Conservation (phyloP, 371 early-diverging fungal genomes). For the Syncephalastrum sp. region DNA sequence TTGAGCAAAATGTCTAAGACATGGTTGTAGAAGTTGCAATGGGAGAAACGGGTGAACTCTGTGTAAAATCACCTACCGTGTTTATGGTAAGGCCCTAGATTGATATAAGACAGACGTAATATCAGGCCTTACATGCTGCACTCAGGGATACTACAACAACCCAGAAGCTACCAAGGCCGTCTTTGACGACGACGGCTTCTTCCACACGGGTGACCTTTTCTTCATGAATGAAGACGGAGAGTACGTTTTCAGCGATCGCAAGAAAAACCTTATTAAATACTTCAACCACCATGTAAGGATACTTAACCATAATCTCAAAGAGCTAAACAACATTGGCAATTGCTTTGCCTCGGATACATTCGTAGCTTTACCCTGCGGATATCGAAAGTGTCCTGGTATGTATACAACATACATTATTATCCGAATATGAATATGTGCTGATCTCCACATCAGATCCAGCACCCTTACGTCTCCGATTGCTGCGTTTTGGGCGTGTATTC, state of each 20-base stretch:
- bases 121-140: no score
- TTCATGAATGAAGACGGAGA: constrained; percentile 55
- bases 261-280: constrained; percentile 72
- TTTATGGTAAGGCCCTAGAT: no score
- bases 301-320: no score
- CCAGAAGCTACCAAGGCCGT: constrained; percentile 63
- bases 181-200: constrained; percentile 62
- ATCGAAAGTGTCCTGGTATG: no score
- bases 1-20: constrained; percentile 38
- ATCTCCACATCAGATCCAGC: no score
- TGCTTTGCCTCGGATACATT: no score
- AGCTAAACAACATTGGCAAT: no score
- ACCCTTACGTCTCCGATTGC: constrained; percentile 61
- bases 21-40: constrained; percentile 43
- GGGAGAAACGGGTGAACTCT: constrained; percentile 67
- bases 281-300: no score
- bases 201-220: constrained; percentile 86
- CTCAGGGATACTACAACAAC: constrained; percentile 63
- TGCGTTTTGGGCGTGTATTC: constrained; percentile 66
- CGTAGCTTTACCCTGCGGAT: no score
- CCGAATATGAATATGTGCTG: no score
- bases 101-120: no score
- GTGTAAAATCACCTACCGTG: constrained; percentile 73
- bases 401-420: no score
- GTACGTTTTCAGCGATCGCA: constrained; percentile 69